These are phyloP conservation scores for Naumovozyma castellii DNA, from an alignment of 805 yeast genomes.

Conservation along the genomic window DNA sequence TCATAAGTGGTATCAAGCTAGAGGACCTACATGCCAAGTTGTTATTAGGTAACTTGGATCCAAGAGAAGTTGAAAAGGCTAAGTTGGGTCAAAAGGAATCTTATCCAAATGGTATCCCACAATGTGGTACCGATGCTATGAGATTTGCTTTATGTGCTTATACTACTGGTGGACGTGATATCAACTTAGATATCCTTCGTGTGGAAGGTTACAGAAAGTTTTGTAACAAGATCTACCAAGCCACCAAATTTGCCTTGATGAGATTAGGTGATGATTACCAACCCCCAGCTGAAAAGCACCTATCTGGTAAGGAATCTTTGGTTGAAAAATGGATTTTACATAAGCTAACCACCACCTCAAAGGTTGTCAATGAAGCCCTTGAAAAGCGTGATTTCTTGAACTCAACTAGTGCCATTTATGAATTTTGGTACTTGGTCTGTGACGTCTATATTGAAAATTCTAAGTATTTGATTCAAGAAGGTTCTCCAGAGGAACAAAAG, in stretches of 20 bases:
- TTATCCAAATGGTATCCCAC: slow-evolving; percentile 95
- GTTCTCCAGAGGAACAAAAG: slow-evolving; percentile 70
- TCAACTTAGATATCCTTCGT: slow-evolving; percentile 88
- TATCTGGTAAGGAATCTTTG: slow-evolving; percentile 73
- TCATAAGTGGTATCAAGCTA: slow-evolving; percentile 77
- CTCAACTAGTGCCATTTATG: slow-evolving; percentile 78
- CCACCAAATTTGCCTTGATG: slow-evolving; percentile 92
- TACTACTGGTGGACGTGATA: slow-evolving; percentile 97
- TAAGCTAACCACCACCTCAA: slow-evolving; percentile 63
- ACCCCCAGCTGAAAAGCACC: slow-evolving; percentile 59
- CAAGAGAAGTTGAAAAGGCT: slow-evolving; percentile 80
- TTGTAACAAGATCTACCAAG: slow-evolving; percentile 98
- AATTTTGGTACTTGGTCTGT: slow-evolving; percentile 93
- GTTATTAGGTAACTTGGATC: slow-evolving; percentile 74
- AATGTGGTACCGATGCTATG: slow-evolving; percentile 98
- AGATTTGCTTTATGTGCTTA: slow-evolving; percentile 97
- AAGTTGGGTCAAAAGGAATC: slow-evolving; percentile 77
- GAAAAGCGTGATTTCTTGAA: slow-evolving; percentile 85
- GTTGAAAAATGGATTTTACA: slow-evolving; percentile 97
- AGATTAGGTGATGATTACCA: slow-evolving; percentile 80
- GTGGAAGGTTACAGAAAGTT: slow-evolving; percentile 98
- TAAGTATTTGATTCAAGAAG: slow-evolving; percentile 84
- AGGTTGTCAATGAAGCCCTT: slow-evolving; percentile 51
- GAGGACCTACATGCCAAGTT: slow-evolving; percentile 73
- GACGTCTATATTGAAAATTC: slow-evolving; percentile 98